Percentiles rank a stretch among this genome's conserved stretches.
phyloP scores from a whole-genome alignment of 306 rosid species.

The Vachellia pachyceras region DNA sequence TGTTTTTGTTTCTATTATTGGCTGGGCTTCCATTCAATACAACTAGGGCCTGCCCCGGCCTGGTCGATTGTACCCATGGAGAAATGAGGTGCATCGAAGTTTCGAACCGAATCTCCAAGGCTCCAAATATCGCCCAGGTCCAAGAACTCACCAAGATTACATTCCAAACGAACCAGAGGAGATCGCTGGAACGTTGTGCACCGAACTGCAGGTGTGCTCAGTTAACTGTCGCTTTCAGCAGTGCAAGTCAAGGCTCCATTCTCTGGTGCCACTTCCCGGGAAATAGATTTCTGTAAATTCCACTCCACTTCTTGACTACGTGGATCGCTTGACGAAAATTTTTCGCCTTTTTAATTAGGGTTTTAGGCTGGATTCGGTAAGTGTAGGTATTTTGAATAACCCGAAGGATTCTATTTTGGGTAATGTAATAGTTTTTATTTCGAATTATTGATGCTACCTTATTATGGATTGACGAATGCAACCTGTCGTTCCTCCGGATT shows the following conservation, averaged over 20 bases:
- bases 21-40: no score
- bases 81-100: neutral
- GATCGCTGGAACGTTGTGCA: neutral
- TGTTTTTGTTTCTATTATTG: no score
- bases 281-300: constrained; percentile 9
- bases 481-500: constrained; percentile 36
- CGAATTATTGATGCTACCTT: constrained; percentile 3
- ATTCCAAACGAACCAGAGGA: neutral
- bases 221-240: neutral
- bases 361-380: constrained; percentile 17
- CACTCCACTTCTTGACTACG: neutral
- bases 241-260: neutral
- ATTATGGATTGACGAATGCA: constrained; percentile 31
- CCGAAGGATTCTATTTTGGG: constrained; percentile 1
- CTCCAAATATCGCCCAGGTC: neutral
- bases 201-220: neutral
- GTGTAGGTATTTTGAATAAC: constrained; percentile 17
- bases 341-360: constrained; percentile 30
- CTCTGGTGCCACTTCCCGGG: constrained; percentile 9
- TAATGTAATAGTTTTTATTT: constrained; percentile 25
- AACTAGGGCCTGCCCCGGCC: no score
- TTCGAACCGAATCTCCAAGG: neutral
- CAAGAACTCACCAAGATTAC: neutral
- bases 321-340: neutral
- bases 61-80: neutral